Evolutionary conservation across 2,329 filamentous ascomycete genomes (phyloP).

Genomic region (Dactylonectria macrodidyma): DNA sequence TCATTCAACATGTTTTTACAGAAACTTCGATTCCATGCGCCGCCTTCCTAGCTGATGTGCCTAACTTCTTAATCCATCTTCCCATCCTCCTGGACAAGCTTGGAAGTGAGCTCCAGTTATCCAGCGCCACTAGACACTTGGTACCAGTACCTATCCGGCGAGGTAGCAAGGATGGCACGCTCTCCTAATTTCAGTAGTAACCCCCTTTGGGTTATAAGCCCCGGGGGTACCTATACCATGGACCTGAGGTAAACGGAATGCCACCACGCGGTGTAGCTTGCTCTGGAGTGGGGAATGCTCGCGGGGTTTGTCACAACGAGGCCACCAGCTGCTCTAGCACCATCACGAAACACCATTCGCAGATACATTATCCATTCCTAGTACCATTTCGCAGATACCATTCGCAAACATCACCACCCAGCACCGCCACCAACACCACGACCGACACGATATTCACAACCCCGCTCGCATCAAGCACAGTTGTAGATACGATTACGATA

Average conservation of each 20-base stretch:
- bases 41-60: neutral
- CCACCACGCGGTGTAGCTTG: slow-evolving; percentile 10
- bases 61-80: neutral
- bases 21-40: neutral
- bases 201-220: neutral
- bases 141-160: slow-evolving; percentile 4
- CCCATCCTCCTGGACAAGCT: no score
- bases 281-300: slow-evolving; percentile 22
- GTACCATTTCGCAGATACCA: no score
- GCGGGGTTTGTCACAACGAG: slow-evolving; percentile 25
- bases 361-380: neutral
- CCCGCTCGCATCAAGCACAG: slow-evolving; percentile 21
- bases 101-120: slow-evolving; percentile 3
- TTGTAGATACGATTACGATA: slow-evolving; percentile 1
- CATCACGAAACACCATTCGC: no score
- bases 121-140: neutral
- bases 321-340: neutral
- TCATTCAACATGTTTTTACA: neutral
- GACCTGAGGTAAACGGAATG: neutral
- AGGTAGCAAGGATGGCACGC: slow-evolving; percentile 9
- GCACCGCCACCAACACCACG: slow-evolving; percentile 14
- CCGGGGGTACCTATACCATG: slow-evolving; percentile 1
- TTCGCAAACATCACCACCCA: neutral
- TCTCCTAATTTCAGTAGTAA: slow-evolving; percentile 1
- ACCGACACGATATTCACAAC: slow-evolving; percentile 14